phyloP scores from a whole-genome alignment of 306 rosid genomes.

The Acacia acuminata region DNA sequence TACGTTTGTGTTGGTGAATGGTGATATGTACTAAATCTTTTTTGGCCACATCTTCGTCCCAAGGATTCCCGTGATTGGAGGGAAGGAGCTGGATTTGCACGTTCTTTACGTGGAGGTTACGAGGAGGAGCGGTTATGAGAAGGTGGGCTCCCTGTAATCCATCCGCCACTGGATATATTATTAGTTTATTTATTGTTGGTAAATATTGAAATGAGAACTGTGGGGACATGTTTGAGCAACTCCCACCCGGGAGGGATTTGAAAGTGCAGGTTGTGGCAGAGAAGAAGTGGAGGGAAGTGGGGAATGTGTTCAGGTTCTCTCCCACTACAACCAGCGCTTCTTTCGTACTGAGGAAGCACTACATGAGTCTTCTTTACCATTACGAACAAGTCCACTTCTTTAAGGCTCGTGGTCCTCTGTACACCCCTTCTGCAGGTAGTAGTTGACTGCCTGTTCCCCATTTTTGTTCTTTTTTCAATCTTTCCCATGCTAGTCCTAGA shows the following conservation, averaged over 20 bases:
- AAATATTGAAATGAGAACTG: not conserved
- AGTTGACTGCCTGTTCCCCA: not conserved
- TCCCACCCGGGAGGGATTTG: not conserved
- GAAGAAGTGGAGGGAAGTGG: constrained; percentile 99
- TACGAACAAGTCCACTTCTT: constrained; percentile 89
- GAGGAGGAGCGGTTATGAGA: constrained; percentile 83
- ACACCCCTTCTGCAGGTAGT: constrained; percentile 59
- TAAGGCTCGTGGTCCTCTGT: constrained; percentile 61
- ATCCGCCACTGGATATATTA: not conserved
- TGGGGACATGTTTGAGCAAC: not conserved
- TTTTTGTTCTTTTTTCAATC: not conserved
- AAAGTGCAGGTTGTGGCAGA: constrained; percentile 78
- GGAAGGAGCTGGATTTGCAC: constrained; percentile 94
- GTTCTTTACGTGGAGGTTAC: constrained; percentile 85
- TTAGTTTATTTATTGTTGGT: not conserved
- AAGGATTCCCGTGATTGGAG: constrained; percentile 99
- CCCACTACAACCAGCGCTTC: constrained; percentile 96
- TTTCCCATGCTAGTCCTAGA: not conserved
- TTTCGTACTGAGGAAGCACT: constrained; percentile 84
- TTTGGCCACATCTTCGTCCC: constrained; percentile 3
- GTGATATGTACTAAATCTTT: constrained; percentile 8
- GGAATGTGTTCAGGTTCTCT: constrained; percentile 75
- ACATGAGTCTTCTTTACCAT: constrained; percentile 76
- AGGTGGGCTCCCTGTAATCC: constrained; percentile 45
- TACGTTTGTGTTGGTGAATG: not conserved